These are phyloP conservation scores for Bocquillonia castaneifolia DNA, from an alignment of 441 rosid genomes.

Conservation along the genomic window DNA sequence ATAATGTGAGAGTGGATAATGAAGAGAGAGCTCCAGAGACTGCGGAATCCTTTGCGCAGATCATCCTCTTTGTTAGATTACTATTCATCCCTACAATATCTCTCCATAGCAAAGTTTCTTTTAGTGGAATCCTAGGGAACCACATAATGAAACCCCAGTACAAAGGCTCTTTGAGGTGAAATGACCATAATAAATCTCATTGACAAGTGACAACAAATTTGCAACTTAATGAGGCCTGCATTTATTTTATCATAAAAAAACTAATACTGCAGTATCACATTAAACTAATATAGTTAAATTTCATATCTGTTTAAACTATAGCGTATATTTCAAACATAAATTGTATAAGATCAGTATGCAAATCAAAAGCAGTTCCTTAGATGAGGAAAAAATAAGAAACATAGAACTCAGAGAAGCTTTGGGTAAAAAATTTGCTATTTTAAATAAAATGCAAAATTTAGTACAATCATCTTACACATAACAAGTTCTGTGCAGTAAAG, in stretches of 20 bases:
- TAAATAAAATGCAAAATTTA: too few relatives aligned
- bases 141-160: neutral
- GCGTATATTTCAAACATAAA: too few relatives aligned
- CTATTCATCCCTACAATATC: neutral
- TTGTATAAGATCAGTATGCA: too few relatives aligned
- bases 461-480: neutral
- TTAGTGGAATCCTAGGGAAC: neutral
- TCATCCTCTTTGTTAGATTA: neutral
- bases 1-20: neutral
- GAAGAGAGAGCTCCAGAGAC: constrained; percentile 1
- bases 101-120: neutral
- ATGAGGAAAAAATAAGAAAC: neutral
- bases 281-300: too few relatives aligned
- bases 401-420: neutral
- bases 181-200: neutral
- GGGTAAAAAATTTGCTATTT: too few relatives aligned
- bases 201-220: neutral
- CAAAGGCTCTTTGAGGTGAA: neutral
- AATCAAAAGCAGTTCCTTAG: neutral
- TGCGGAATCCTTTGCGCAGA: neutral
- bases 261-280: too few relatives aligned
- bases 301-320: too few relatives aligned
- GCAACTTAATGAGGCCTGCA: neutral
- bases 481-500: neutral
- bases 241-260: neutral